phyloP scores from a whole-genome alignment of 345 rosid species.

The Microcos paniculata region DNA sequence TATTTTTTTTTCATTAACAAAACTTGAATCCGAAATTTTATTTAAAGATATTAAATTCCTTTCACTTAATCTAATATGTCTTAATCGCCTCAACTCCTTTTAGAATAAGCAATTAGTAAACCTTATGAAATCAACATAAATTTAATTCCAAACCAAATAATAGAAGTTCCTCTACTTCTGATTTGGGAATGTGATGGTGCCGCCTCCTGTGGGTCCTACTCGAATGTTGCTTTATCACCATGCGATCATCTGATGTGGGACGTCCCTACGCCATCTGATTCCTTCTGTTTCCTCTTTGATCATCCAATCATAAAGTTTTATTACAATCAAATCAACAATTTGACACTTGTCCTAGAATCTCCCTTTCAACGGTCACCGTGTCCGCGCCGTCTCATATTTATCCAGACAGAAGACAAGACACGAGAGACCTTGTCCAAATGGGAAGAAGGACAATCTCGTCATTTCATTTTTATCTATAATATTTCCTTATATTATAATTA shows the following conservation, averaged over 20 bases:
- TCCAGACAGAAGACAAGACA: no score
- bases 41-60: no score
- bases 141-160: not conserved
- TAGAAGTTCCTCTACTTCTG: not conserved
- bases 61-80: no score
- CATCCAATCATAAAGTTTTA: not conserved
- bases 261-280: not conserved
- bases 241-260: not conserved
- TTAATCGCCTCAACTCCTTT: no score
- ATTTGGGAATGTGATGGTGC: not conserved
- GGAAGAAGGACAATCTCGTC: slow-evolving; percentile 2
- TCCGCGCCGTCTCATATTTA: not conserved
- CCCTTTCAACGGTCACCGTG: not conserved
- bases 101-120: no score
- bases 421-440: not conserved
- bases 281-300: not conserved
- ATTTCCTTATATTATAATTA: no score
- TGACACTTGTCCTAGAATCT: not conserved
- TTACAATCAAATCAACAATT: not conserved
- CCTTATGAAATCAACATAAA: not conserved
- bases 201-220: not conserved
- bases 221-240: not conserved
- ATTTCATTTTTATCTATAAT: not conserved
- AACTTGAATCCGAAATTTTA: no score
- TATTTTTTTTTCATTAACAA: no score